These are phyloP conservation scores for Seminavis robusta DNA, from an alignment of 108 stramenopile species.

Conservation along the genomic window DNA sequence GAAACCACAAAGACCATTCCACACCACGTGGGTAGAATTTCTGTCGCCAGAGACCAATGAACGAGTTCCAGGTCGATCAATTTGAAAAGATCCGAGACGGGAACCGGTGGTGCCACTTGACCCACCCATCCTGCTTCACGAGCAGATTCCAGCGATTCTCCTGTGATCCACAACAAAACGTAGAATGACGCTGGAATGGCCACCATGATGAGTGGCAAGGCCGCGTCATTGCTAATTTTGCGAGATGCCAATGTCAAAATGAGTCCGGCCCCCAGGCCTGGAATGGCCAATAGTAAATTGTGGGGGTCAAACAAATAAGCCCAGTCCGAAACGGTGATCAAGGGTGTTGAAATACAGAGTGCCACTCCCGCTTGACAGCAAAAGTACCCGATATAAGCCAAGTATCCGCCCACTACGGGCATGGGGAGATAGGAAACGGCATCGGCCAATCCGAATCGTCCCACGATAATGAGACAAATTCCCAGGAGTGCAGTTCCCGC, in stretches of 20 bases:
- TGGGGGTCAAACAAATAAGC: constrained; percentile 39
- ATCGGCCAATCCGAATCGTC: constrained; percentile 86
- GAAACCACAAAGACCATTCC: constrained; percentile 99
- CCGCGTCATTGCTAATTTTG: constrained; percentile 46
- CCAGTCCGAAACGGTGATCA: constrained; percentile 79
- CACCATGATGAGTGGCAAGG: constrained; percentile 83
- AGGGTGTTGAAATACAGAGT: constrained; percentile 71
- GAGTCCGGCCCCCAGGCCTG: constrained; percentile 80
- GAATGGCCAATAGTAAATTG: constrained; percentile 61
- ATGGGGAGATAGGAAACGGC: constrained; percentile 93
- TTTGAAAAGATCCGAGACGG: constrained; percentile 57
- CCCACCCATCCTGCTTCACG: constrained; percentile 85
- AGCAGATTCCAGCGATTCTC: constrained; percentile 53
- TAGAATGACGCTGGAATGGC: constrained; percentile 85
- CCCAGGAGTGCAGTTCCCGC: constrained; percentile 82
- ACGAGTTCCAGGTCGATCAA: constrained; percentile 68
- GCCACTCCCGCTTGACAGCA: constrained; percentile 89
- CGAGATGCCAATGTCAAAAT: constrained; percentile 60
- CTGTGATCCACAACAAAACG: constrained; percentile 28
- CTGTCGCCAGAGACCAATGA: constrained; percentile 66
- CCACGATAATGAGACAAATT: constrained; percentile 74
- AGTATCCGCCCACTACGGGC: constrained; percentile 84
- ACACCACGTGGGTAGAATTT: constrained; percentile 77
- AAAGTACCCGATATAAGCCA: constrained; percentile 97
- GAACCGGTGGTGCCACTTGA: constrained; percentile 60